Conservation (phyloP, 306 rosid genomes). For the Lupinus albus region DNA sequence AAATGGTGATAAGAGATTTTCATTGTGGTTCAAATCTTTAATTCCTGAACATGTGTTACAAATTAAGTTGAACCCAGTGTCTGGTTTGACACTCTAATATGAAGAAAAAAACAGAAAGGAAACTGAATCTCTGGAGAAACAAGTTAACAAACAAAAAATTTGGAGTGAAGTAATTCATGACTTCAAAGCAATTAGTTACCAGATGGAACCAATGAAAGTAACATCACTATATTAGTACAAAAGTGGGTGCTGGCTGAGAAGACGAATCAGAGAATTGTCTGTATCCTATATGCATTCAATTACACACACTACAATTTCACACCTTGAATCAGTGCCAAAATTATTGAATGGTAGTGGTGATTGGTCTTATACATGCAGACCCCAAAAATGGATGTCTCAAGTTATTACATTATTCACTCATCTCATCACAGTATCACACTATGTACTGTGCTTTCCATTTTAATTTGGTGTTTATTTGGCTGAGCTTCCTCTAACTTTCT, state of each 20-base stretch:
- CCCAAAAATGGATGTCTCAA: slow-evolving; percentile 40
- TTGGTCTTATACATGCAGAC: slow-evolving; percentile 41
- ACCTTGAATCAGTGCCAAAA: slow-evolving; percentile 37
- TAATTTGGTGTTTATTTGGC: slow-evolving; percentile 26
- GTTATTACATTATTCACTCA: slow-evolving; percentile 37
- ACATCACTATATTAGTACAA: slow-evolving; percentile 37
- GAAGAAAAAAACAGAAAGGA: background rate
- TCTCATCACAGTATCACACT: slow-evolving; percentile 31
- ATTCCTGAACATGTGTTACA: background rate
- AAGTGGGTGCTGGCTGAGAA: slow-evolving; percentile 22
- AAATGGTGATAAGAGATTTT: background rate
- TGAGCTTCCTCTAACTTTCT: slow-evolving; percentile 36
- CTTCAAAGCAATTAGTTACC: slow-evolving; percentile 36
- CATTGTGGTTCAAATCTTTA: background rate
- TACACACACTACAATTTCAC: slow-evolving; percentile 5
- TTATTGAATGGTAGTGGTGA: slow-evolving; percentile 36
- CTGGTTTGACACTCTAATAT: background rate
- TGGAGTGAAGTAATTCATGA: slow-evolving; percentile 19
- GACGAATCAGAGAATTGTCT: slow-evolving; percentile 49
- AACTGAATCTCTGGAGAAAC: slow-evolving; percentile 20
- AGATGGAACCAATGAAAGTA: slow-evolving; percentile 33
- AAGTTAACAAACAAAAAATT: slow-evolving; percentile 29
- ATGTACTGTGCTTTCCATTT: slow-evolving; percentile 33
- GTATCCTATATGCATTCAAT: slow-evolving; percentile 40
- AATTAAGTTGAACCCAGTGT: slow-evolving; percentile 16